phyloP scores from a whole-genome alignment of 169 alveolate genomes.

The Eimeria brunetti region DNA sequence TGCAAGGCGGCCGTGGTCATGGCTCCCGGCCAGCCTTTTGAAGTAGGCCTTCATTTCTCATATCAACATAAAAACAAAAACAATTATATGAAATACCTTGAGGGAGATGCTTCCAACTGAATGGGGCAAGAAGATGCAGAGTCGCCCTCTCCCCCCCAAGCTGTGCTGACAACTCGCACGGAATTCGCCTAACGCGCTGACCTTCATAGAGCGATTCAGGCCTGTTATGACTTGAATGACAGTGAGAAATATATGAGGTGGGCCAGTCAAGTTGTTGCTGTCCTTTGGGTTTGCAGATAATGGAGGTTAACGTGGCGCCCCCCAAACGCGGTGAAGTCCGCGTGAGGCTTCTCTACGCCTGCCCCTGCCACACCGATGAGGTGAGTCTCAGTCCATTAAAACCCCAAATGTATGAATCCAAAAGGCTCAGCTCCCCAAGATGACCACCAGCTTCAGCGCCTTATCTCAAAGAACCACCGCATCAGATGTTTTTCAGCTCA shows the following conservation, averaged over 20 bases:
- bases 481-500: background rate
- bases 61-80: background rate
- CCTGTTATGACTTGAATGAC: background rate
- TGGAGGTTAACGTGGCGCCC: conserved; percentile 86
- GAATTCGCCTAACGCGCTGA: background rate
- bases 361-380: conserved; percentile 92
- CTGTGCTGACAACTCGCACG: background rate
- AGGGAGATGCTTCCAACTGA: background rate
- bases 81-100: background rate
- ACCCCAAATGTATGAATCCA: background rate
- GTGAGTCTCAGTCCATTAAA: conserved; percentile 62
- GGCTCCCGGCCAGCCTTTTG: conserved; percentile 69
- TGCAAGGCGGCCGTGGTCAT: conserved; percentile 72
- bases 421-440: background rate
- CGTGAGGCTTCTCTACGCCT: conserved; percentile 86
- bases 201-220: background rate
- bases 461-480: background rate
- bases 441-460: background rate
- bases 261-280: background rate
- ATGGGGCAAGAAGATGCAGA: background rate
- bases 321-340: conserved; percentile 90
- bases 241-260: background rate
- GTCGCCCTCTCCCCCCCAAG: background rate
- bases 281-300: conserved; percentile 28
- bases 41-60: background rate